Evolutionary conservation across 176 grass and related monocot genomes (phyloP).

Genomic region (Saccharum officinarum): DNA sequence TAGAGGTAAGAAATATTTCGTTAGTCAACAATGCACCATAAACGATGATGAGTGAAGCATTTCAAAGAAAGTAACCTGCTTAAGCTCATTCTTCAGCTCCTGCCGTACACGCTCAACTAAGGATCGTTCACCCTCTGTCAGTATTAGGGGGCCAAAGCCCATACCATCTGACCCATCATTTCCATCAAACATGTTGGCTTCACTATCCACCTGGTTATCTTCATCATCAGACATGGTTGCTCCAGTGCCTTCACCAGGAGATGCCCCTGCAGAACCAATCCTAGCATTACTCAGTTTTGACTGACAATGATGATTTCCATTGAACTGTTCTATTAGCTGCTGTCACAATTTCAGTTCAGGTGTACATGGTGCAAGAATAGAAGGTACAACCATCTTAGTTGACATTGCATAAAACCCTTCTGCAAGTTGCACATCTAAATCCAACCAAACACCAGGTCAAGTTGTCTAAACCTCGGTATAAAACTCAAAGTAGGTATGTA

Average conservation of each 20-base stretch:
- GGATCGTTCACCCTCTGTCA: slow-evolving; percentile 89
- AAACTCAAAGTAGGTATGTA: slow-evolving; percentile 1
- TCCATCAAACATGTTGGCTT: slow-evolving; percentile 72
- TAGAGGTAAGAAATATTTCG: slow-evolving; percentile 32
- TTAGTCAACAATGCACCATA: slow-evolving; percentile 10
- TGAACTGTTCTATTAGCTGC: background rate
- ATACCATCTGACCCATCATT: slow-evolving; percentile 79
- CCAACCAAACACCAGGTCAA: background rate
- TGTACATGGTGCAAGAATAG: background rate
- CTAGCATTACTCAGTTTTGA: slow-evolving; percentile 14
- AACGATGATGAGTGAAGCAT: background rate
- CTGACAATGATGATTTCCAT: background rate
- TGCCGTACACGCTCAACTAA: slow-evolving; percentile 92
- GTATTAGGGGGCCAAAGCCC: slow-evolving; percentile 89
- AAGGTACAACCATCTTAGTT: background rate
- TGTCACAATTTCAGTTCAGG: background rate
- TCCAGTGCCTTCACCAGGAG: slow-evolving; percentile 95
- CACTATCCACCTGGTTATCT: slow-evolving; percentile 90
- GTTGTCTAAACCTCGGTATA: background rate
- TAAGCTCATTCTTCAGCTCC: slow-evolving; percentile 93
- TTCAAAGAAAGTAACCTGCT: slow-evolving; percentile 54
- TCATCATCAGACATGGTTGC: slow-evolving; percentile 99
- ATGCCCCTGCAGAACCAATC: slow-evolving; percentile 65
- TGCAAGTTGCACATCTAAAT: background rate
- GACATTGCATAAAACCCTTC: background rate